Conservation (phyloP, 1,284 basidiomycete genomes). For the Sporisorium scitamineum region DNA sequence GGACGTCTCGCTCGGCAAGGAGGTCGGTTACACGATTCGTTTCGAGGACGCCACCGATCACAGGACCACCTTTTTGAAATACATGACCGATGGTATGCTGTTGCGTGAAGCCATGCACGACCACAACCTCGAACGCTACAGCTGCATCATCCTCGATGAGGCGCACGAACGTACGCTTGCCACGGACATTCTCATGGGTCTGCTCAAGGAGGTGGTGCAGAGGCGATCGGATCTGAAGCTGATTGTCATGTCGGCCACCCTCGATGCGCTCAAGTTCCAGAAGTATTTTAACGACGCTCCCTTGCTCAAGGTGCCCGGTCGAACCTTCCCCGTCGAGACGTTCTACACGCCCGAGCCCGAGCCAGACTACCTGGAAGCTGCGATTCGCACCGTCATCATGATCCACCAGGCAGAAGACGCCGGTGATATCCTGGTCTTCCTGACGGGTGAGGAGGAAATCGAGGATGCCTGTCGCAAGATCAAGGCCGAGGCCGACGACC, state of each 20-base stretch:
- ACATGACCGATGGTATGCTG: slow-evolving; percentile 99
- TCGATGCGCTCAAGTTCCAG: slow-evolving; percentile 96
- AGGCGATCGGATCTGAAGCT: slow-evolving; percentile 91
- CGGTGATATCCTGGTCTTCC: slow-evolving; percentile 92
- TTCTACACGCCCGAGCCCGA: slow-evolving; percentile 97
- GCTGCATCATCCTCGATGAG: slow-evolving; percentile 97
- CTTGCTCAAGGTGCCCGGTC: slow-evolving; percentile 93
- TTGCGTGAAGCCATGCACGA: slow-evolving; percentile 98
- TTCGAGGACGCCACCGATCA: slow-evolving; percentile 92
- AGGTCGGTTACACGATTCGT: slow-evolving; percentile 98
- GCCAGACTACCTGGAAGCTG: slow-evolving; percentile 95
- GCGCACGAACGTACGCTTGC: slow-evolving; percentile 98
- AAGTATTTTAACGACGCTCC: slow-evolving; percentile 93
- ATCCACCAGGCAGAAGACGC: slow-evolving; percentile 95
- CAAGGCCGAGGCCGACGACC: slow-evolving; percentile 76
- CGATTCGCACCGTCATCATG: slow-evolving; percentile 95
- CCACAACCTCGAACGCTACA: slow-evolving; percentile 86
- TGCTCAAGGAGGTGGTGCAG: slow-evolving; percentile 81
- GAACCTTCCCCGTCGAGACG: slow-evolving; percentile 92
- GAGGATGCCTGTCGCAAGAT: slow-evolving; percentile 96
- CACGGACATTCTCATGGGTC: slow-evolving; percentile 98
- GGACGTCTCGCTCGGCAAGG: slow-evolving; percentile 91
- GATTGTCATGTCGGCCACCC: slow-evolving; percentile 97
- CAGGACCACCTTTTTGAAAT: slow-evolving; percentile 70
- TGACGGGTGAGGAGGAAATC: slow-evolving; percentile 98